Conservation (phyloP, 2,329 filamentous ascomycete species). For the Penicillium sp. region DNA sequence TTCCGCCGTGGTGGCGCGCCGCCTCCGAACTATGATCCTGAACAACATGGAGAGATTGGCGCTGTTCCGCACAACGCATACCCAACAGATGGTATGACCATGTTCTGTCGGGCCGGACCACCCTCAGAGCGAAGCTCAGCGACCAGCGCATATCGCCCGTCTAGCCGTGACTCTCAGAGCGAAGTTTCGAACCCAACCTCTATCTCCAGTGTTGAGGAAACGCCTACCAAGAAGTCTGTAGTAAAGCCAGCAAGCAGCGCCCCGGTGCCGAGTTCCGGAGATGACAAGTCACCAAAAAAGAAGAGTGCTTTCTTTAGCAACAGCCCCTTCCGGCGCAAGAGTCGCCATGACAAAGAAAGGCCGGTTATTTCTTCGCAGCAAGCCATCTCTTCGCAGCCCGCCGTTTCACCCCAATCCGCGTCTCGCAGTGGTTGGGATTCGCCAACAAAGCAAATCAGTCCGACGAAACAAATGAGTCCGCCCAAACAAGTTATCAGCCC, state of each 20-base stretch:
- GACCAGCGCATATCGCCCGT: constrained; percentile 68
- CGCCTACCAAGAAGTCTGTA: constrained; percentile 69
- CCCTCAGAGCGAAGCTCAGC: constrained; percentile 67
- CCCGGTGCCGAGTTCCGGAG: constrained; percentile 45
- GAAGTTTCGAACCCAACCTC: constrained; percentile 88
- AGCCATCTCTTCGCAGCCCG: constrained; percentile 3
- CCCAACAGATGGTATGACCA: constrained; percentile 93
- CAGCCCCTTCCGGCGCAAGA: constrained; percentile 89
- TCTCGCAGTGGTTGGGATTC: constrained; percentile 6
- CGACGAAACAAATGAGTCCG: not conserved
- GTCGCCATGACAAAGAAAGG: constrained; percentile 68
- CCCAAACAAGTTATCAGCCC: not conserved
- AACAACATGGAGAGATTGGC: constrained; percentile 64
- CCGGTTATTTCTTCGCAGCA: constrained; percentile 35
- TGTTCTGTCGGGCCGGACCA: constrained; percentile 80
- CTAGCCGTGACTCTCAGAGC: constrained; percentile 83
- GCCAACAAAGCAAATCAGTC: constrained; percentile 3
- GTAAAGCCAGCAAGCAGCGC: constrained; percentile 55
- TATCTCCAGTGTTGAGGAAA: constrained; percentile 75
- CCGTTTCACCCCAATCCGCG: not conserved
- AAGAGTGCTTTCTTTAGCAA: constrained; percentile 90
- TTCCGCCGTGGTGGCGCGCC: constrained; percentile 39
- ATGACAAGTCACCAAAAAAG: constrained; percentile 61
- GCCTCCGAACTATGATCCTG: constrained; percentile 50
- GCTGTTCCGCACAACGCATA: constrained; percentile 88